Evolutionary conservation across 2,329 filamentous ascomycete species (phyloP), one percentile per base, ranked within the genome.

Genomic region (Fusarium subtropicale): DNA sequence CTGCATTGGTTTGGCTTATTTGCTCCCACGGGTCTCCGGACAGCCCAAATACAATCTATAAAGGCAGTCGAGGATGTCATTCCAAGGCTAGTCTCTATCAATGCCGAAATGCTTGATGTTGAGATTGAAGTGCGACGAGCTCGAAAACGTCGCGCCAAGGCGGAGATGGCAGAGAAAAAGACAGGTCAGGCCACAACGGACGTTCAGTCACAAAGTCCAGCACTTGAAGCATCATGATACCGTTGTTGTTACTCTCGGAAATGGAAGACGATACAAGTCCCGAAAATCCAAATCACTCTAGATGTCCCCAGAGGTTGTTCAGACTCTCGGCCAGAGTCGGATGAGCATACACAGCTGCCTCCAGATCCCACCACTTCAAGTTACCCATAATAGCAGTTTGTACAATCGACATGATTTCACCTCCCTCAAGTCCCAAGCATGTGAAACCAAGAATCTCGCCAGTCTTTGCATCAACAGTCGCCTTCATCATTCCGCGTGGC

Each of bases 41-140:
- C 83, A 24, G 88, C 91, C 3, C 92, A 94, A 76, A 71, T 74
- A 0, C 82, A 86, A 18, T 89, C 91, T 53, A 74, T 87, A 26
- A 74, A 81, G 38, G 84, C 84, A 1, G 83, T 93, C 5, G 85
- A 89, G 56, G 78, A 83, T 0, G 76, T 90, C 5, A 78, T 94
- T 3, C 85, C 88, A 2, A 79, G 79, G 39, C 80, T 93, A 11
- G 84, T 84, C 9, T 85, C 84, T 2, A 77, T 92, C n/a, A 82
- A 84, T 36, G 82, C 83, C 30, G 84, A 88, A 72, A 88, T 95
- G 86, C 82, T 83, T 16, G 79, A 80, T n/a, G 76, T 92, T 7
- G 91, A 94, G 80, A 88, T 90, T 53, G 86, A 91, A 69, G 88
- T 95, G 56, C 84, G 90, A 38, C 82, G 90, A 60, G 86, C 85